phyloP scores from a whole-genome alignment of 331 rosid species.

The Prunus yedoensis region DNA sequence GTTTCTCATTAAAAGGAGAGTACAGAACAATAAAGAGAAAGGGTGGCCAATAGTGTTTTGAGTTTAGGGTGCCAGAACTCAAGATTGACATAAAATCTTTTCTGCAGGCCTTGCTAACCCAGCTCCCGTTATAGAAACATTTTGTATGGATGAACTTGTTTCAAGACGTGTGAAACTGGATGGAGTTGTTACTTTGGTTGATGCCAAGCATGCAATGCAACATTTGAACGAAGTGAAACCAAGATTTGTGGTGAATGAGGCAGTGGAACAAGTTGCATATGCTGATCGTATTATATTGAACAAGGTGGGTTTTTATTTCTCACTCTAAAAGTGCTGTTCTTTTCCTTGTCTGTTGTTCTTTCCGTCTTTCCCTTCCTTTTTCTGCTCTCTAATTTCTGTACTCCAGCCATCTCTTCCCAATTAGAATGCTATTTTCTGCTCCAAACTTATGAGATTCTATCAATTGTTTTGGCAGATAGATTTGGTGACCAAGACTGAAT shows the following conservation, averaged over 20 bases:
- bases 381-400: neutral
- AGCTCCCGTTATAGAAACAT: conserved; percentile 86
- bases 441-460: conserved; percentile 11
- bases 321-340: conserved; percentile 5
- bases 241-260: conserved; percentile 93
- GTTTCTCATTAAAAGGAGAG: neutral
- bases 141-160: conserved; percentile 70
- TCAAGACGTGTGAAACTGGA: conserved; percentile 73
- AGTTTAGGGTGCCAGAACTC: neutral
- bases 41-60: neutral
- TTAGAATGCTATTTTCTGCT: neutral
- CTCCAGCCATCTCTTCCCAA: neutral
- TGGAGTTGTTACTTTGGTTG: conserved; percentile 94
- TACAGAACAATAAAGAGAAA: neutral
- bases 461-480: conserved; percentile 63
- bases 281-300: conserved; percentile 86
- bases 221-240: conserved; percentile 87
- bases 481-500: conserved; percentile 64
- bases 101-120: conserved; percentile 90
- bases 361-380: neutral
- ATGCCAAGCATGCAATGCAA: conserved; percentile 77
- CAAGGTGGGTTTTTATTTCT: conserved; percentile 49
- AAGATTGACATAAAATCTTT: conserved; percentile 7
- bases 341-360: neutral
- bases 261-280: conserved; percentile 89